These are phyloP conservation scores for Chlamydomonas incerta DNA, from an alignment of 139 green algal species.

Conservation along the genomic window DNA sequence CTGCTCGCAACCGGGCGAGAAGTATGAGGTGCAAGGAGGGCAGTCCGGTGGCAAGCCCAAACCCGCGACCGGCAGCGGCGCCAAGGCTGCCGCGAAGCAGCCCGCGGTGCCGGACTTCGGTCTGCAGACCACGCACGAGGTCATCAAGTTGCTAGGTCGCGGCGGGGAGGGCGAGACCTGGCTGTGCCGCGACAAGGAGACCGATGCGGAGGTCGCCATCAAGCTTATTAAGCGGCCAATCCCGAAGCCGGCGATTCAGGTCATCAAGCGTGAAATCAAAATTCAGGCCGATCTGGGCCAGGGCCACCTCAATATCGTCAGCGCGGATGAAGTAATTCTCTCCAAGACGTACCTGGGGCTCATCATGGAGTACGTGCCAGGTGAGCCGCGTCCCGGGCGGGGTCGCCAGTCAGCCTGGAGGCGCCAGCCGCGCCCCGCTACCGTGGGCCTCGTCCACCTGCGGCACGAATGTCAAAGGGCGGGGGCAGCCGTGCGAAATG, in stretches of 20 bases:
- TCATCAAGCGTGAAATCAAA: constrained; percentile 78
- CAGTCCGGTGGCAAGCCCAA: background rate
- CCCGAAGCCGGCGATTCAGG: constrained; percentile 62
- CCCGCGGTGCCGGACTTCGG: constrained; percentile 61
- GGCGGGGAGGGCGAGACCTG: constrained; percentile 74
- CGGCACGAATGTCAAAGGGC: too few species aligned
- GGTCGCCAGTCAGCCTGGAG: too few species aligned
- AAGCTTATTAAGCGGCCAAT: constrained; percentile 77
- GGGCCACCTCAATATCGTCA: constrained; percentile 76
- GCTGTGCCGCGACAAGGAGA: constrained; percentile 59
- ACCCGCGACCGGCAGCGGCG: background rate
- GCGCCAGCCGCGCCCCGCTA: too few species aligned
- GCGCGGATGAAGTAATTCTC: constrained; percentile 70
- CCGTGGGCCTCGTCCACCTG: too few species aligned
- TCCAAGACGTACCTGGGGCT: constrained; percentile 65
- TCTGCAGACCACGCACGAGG: constrained; percentile 47
- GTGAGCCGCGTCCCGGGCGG: constrained; percentile 24
- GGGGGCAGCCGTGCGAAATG: too few species aligned
- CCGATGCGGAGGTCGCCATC: constrained; percentile 59
- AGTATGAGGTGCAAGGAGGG: constrained; percentile 22
- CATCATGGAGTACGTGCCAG: constrained; percentile 76
- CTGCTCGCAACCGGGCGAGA: background rate
- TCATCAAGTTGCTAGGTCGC: constrained; percentile 64
- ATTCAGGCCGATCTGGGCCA: constrained; percentile 73
- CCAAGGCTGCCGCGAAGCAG: background rate